Base-by-base conservation (phyloP, 1,284 basidiomycete genomes). In the Acaromyces ingoldii region DNA sequence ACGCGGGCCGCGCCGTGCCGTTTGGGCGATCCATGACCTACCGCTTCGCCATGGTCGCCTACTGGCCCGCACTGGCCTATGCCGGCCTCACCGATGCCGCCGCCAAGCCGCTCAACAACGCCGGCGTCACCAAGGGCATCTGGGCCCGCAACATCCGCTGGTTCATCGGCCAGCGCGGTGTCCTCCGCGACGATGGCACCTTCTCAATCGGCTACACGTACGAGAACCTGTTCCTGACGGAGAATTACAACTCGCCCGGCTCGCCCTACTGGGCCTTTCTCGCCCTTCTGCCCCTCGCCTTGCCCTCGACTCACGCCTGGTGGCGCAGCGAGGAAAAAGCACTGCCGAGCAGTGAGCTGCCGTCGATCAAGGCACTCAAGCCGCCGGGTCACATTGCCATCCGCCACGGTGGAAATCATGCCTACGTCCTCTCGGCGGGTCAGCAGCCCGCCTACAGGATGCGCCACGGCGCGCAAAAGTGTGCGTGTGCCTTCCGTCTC, bases 211-310 rank as follows among this genome's bases (percentile, higher is more conserved):
- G 86, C 2, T 89, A 81, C 68, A 77, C 78, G 51, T 87, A 86
- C 67, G 85, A 85, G 21, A 87, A 87, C 65, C 82, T 83, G 74
- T 85, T 84, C 69, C 83, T 87, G 78, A 85, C 84, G 13, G 77
- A 87, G 71, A 87, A 85, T 76, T 87, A 88, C 77, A 87, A 87
- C 70, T 86, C 85, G 0, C 84, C 85, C 1, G 85, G 85, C 7
- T 86, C 85, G n/a, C 84, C 85, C 1, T 89, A 88, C 75, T 88
- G 86, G 86, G 85, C 83, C 67, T 87, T 84, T 79, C 87, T 88
- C 66, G 83, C 85, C 1, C 88, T 88, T 74, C 79, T 85, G 36
- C 77, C 83, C 4, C 81, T 88, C n/a, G 79, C 84, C 2, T 79
- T 86, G 1, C 80, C 84, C n/a, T n/a, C n/a, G n/a, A n/a, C n/a